Conservation (phyloP, 495 filamentous ascomycete species). For the Penicillium simplicissimum region DNA sequence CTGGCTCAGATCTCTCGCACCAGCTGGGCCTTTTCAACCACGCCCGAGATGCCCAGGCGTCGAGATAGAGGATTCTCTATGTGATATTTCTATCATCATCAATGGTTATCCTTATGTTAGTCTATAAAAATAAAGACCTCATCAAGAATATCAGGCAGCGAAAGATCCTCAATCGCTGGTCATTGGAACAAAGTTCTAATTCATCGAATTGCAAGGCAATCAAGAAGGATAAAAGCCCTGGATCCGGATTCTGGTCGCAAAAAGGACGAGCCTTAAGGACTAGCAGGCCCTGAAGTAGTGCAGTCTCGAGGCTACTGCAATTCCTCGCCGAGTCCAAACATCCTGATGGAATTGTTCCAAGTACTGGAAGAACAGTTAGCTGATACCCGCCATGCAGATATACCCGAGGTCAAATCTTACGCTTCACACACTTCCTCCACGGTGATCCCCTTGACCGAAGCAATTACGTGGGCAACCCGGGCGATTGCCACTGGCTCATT, state of each 20-base stretch:
- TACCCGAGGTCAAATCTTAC: conserved; percentile 42
- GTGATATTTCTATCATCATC: not conserved
- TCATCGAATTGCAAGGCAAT: not conserved
- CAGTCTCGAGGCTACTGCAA: not conserved
- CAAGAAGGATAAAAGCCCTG: not conserved
- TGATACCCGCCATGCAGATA: conserved; percentile 8
- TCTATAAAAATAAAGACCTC: not conserved
- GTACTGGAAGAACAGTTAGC: conserved; percentile 45
- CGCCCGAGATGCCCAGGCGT: not conserved
- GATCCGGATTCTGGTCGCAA: not conserved
- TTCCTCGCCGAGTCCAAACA: conserved; percentile 71
- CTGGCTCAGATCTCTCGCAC: not conserved
- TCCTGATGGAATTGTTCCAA: conserved; percentile 78
- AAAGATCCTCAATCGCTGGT: not conserved
- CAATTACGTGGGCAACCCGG: conserved; percentile 83
- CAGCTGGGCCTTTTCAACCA: not conserved
- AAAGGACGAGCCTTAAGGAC: not conserved
- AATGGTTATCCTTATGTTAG: not conserved
- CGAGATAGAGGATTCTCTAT: not conserved
- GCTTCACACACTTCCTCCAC: conserved; percentile 84
- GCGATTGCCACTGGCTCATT: conserved; percentile 87
- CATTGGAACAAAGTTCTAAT: not conserved
- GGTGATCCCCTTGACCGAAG: conserved; percentile 74
- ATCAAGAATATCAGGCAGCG: not conserved
- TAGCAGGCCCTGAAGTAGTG: not conserved